Evolutionary conservation across 2,329 filamentous ascomycete species (phyloP), one percentile per base, ranked within the genome.

Genomic region (Aureobasidium uvarum): DNA sequence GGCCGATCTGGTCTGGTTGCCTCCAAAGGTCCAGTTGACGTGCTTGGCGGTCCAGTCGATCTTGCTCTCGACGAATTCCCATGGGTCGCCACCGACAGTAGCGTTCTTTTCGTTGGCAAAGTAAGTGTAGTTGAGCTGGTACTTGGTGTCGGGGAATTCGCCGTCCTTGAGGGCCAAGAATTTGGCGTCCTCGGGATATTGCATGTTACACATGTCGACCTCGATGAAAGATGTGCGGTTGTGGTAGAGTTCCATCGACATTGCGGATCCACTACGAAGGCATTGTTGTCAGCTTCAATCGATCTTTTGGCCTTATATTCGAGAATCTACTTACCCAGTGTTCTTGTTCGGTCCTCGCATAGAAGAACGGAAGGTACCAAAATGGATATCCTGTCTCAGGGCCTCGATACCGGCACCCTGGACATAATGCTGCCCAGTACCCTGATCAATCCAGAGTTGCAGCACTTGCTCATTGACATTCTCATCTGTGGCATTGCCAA

Each of bases 21-120:
- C 74, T 16, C 74, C 78, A 59, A 81, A 74, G 64, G 75, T 81
- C 68, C 77, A 82, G 52, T 76, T 76, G 59, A 82, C 74, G 28
- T 72, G 71, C 46, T 81, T 74, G 13, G 72, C 66, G 3, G 76
- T 80, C 81, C 81, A 83, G 67, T 83, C 80, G 54, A 83, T 77
- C 20, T 79, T 75, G 64, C 78, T 77, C 58, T 82, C 80, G 20
- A 75, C 76, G 68, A 77, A 82, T 18, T 79, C 73, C 79, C 78
- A 82, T 5, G 78, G 77, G 66, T 74, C 76, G 28, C 68, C 68
- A 14, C 72, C 72, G 33, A 67, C 73, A 28, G 77, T 69, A 31
- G 71, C 74, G 16, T 64, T 64, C 3, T 28, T 55, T 18, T 38
- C 60, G 13, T 64, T 54, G 3, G 48, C 48, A 28, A 64, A 64